phyloP scores from a whole-genome alignment of 768 basidiomycete species.

The Coprinopsis cinerea region DNA sequence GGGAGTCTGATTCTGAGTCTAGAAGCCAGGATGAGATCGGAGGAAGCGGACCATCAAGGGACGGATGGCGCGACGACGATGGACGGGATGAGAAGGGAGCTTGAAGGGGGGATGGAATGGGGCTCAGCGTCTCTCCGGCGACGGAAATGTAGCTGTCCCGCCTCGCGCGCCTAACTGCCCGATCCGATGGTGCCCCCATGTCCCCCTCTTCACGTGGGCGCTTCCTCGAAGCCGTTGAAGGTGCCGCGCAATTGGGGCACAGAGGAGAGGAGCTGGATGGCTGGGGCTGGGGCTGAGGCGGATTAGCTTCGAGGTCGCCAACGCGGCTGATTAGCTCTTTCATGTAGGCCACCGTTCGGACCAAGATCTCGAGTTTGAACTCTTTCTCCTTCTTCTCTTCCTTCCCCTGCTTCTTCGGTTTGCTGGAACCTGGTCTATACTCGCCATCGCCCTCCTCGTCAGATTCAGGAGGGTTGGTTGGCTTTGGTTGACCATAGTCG shows the following conservation, averaged over 20 bases:
- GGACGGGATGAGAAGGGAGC: neutral
- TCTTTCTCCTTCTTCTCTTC: constrained; percentile 68
- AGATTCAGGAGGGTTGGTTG: constrained; percentile 12
- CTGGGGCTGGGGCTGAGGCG: neutral
- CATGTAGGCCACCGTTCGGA: constrained; percentile 75
- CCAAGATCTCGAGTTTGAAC: constrained; percentile 89
- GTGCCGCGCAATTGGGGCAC: constrained; percentile 21
- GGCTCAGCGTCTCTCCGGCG: constrained; percentile 4
- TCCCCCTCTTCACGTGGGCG: constrained; percentile 9
- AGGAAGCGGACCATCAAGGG: constrained; percentile 38
- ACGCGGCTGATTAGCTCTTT: constrained; percentile 62
- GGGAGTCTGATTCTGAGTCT: constrained; percentile 28
- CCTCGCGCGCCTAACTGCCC: neutral
- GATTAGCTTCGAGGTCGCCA: constrained; percentile 25
- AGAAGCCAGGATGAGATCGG: constrained; percentile 68
- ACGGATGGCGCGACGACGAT: neutral
- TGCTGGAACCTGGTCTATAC: constrained; percentile 28
- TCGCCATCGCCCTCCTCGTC: constrained; percentile 29
- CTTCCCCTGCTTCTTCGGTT: constrained; percentile 35
- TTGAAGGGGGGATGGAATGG: neutral
- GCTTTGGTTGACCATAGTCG: constrained; percentile 33
- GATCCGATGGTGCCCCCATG: neutral
- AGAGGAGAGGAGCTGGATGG: neutral
- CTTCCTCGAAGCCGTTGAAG: constrained; percentile 11
- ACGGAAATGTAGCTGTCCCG: constrained; percentile 2